Conservation (phyloP, 805 yeast genomes). For the Suhomyces prunicola region DNA sequence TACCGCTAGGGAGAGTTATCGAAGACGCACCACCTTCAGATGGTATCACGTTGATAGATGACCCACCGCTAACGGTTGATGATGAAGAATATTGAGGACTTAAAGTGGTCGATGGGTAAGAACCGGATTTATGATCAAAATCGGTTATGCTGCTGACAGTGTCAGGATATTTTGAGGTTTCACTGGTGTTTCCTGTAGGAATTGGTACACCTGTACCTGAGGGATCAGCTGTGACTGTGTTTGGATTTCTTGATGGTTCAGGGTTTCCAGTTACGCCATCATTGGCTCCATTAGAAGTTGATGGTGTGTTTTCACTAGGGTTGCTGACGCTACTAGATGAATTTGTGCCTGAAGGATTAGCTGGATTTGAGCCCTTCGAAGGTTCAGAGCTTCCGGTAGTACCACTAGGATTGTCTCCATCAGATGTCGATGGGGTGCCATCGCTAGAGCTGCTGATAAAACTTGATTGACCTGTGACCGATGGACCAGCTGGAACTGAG, state of each 20-base stretch:
- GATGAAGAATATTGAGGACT: neutral
- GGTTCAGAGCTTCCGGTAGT: neutral
- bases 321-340: neutral
- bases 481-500: neutral
- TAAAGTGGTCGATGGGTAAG: neutral
- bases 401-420: neutral
- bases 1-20: neutral
- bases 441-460: neutral
- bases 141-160: neutral
- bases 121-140: neutral
- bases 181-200: neutral
- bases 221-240: neutral
- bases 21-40: neutral
- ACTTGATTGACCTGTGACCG: too few relatives aligned
- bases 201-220: neutral
- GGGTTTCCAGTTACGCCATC: neutral
- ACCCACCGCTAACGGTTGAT: neutral
- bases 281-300: constrained; percentile 2
- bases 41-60: neutral
- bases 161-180: neutral
- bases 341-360: too few relatives aligned
- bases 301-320: neutral
- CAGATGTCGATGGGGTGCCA: neutral
- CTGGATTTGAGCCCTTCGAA: neutral
- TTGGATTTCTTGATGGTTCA: neutral